Percentiles rank a stretch among this genome's conserved stretches.
Conservation (phyloP, 2,329 filamentous ascomycete species). For the Westerdykella sp. region DNA sequence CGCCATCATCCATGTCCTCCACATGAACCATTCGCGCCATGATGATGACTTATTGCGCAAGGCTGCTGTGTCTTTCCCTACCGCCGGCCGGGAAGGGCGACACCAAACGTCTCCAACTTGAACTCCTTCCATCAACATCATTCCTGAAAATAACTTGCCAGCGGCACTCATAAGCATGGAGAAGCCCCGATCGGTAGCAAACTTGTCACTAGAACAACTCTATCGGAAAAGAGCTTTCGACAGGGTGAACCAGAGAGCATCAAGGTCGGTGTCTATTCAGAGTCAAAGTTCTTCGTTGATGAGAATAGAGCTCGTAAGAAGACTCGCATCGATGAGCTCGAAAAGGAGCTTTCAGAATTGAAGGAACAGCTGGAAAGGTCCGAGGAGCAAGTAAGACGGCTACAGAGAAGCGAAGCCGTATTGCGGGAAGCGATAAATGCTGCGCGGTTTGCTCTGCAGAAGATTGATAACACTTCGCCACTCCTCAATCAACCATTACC, state of each 20-base stretch:
- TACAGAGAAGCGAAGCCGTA: constrained; percentile 3
- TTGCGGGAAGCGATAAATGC: constrained; percentile 6
- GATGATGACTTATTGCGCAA: too few relatives aligned
- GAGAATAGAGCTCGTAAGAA: constrained; percentile 2
- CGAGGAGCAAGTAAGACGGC: constrained; percentile 4
- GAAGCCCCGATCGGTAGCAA: constrained; percentile 4
- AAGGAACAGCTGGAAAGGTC: constrained; percentile 3
- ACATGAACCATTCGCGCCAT: too few relatives aligned
- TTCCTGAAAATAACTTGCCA: too few relatives aligned
- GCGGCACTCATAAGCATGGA: too few relatives aligned
- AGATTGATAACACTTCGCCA: constrained; percentile 1
- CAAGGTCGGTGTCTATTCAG: constrained; percentile 1
- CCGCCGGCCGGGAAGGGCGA: too few relatives aligned
- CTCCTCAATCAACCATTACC: background rate
- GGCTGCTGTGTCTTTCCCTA: too few relatives aligned
- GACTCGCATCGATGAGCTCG: constrained; percentile 4
- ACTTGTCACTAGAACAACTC: constrained; percentile 7
- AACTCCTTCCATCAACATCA: too few relatives aligned
- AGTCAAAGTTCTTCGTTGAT: background rate
- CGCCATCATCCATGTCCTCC: too few relatives aligned
- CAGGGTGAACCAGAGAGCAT: constrained; percentile 6
- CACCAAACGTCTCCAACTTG: too few relatives aligned
- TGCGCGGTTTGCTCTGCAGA: constrained; percentile 4
- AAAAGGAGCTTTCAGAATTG: constrained; percentile 5
- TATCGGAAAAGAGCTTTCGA: constrained; percentile 9